These are phyloP conservation scores for Gracilaria vermiculophylla DNA, from an alignment of 23 red algal genomes.

Conservation along the genomic window DNA sequence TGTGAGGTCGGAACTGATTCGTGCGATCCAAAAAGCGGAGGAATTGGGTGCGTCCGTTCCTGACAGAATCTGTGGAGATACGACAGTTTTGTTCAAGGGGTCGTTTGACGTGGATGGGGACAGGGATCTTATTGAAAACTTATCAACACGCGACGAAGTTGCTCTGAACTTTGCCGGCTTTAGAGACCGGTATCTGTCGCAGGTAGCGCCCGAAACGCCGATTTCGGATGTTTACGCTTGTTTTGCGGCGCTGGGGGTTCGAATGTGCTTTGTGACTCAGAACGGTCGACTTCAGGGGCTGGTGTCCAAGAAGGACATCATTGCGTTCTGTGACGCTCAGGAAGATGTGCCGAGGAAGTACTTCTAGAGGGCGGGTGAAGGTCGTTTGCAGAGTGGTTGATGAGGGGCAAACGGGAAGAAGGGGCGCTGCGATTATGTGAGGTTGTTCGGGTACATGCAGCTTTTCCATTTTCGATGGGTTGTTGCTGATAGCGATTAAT, in stretches of 20 bases:
- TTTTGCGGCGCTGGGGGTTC: slow-evolving; percentile 65
- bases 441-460: neutral
- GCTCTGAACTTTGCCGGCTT: slow-evolving; percentile 58
- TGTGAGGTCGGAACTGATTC: slow-evolving; percentile 43
- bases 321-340: slow-evolving; percentile 73
- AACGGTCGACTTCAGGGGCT: slow-evolving; percentile 71
- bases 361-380: neutral
- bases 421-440: neutral
- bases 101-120: slow-evolving; percentile 42
- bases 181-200: slow-evolving; percentile 49
- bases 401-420: no score
- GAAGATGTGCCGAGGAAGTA: slow-evolving; percentile 51
- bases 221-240: slow-evolving; percentile 68
- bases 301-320: slow-evolving; percentile 85
- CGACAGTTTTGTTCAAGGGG: slow-evolving; percentile 45
- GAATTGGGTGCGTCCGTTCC: neutral
- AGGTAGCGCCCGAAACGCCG: slow-evolving; percentile 57
- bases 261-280: slow-evolving; percentile 60
- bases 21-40: slow-evolving; percentile 29
- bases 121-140: slow-evolving; percentile 8
- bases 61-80: slow-evolving; percentile 19
- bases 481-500: neutral
- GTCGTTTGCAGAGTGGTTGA: neutral
- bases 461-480: neutral
- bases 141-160: slow-evolving; percentile 35